Conservation (phyloP, 306 rosid genomes). For the barrel medic (Medicago truncatula) region DNA sequence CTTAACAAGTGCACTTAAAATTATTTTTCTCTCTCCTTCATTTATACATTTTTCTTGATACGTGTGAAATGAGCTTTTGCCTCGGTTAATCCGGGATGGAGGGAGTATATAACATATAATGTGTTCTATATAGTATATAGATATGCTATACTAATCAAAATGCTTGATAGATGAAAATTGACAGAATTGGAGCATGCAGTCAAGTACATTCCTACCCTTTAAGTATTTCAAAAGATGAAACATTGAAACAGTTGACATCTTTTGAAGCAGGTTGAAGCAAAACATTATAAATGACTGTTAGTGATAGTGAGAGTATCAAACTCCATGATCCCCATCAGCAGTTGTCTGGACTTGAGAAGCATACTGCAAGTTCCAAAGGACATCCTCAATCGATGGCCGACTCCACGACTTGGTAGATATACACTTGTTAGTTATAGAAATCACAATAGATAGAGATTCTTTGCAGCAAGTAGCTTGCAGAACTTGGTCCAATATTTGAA, state of each 20-base stretch:
- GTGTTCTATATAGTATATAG: not conserved
- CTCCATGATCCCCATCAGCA: constrained; percentile 64
- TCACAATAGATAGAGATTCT: constrained; percentile 70
- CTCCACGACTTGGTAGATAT: constrained; percentile 72
- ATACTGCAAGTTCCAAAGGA: constrained; percentile 92
- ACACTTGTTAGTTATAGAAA: constrained; percentile 73
- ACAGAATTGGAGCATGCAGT: not conserved
- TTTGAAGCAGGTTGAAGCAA: constrained; percentile 3
- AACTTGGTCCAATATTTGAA: constrained; percentile 62
- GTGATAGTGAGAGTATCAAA: constrained; percentile 41
- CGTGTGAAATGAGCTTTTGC: too few relatives aligned
- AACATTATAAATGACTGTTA: constrained; percentile 26
- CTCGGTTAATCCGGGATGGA: too few relatives aligned
- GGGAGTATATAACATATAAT: not conserved
- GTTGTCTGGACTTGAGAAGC: constrained; percentile 87
- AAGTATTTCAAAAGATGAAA: constrained; percentile 17
- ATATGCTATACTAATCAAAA: not conserved
- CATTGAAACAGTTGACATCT: not conserved
- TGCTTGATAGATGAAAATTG: constrained; percentile 22
- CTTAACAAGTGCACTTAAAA: too few relatives aligned
- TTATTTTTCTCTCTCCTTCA: too few relatives aligned
- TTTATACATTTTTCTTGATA: too few relatives aligned
- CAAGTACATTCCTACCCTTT: constrained; percentile 19
- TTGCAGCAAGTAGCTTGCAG: constrained; percentile 73
- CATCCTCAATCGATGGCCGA: constrained; percentile 87